Evolutionary conservation across 306 rosid genomes (phyloP), one percentile per base, ranked within the genome.

Genomic region (Alnus glutinosa): DNA sequence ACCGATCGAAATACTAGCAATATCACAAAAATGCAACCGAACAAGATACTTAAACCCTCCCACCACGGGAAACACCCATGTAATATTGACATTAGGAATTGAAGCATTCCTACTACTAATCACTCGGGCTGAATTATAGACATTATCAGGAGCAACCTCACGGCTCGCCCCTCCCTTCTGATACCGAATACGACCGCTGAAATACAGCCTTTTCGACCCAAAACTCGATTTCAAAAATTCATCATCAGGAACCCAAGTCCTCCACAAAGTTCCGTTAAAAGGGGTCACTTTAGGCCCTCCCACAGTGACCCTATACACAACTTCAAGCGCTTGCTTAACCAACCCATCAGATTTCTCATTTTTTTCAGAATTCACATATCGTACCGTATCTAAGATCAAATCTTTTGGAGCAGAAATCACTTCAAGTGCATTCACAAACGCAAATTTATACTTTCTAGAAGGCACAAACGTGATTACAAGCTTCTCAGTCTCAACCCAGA

Each of bases 251-350:
- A 86, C 30, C 98, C 98, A 95, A 57, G 98, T 92, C 78, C 98
- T 92, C 97, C 94, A 95, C 64, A 95, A 55, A 74, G 95, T 82
- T 83, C 91, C 98, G 64, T 95, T 95, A 55, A 91, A 95, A 2
- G 97, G 96, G n/a, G 98, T 95, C 70, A 92, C 97, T 84, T 92
- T 95, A 34, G 78, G 88, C 44, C 98, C 98, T 64, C 97, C 98
- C 64, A 95, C 97, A 78, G 81, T 90, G 73, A 91, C 87, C 80
- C 98, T 87, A 51, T 92, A 75, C 16, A 91, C 89, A 70, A 95
- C 89, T 76, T 95, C 92, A 76, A 89, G 85, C 1, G 89, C 94
- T 83, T 92, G 92, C 73, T 79, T 86, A 48, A 79, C 66, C 30
- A 89, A 80, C 8, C 89, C 92, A 77, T 90, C 79, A 75, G 86